A percentile compares a stretch with the other conserved stretches of the same genome.
These are phyloP conservation scores for Beauveria brongniartii DNA, from an alignment of 2,329 filamentous ascomycete species.

Conservation along the genomic window DNA sequence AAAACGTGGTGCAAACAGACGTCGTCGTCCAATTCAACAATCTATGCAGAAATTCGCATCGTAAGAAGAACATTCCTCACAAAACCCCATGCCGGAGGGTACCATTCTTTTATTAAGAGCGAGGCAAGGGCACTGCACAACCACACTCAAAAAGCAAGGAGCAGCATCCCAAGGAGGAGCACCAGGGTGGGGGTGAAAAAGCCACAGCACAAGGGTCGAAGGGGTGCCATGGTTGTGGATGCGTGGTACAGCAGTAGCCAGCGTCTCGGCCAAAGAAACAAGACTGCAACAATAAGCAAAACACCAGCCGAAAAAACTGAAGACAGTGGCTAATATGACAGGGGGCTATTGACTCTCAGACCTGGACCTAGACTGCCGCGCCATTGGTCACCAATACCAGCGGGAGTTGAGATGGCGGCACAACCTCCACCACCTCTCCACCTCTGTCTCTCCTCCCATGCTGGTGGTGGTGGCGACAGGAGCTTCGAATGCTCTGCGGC, in stretches of 20 bases:
- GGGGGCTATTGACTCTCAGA: conserved; percentile 8
- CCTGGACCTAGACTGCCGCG: conserved; percentile 10
- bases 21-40: background rate
- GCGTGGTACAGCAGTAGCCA: background rate
- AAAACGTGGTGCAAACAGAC: background rate
- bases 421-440: conserved; percentile 10
- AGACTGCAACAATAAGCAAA: conserved; percentile 6
- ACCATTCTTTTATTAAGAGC: conserved; percentile 12
- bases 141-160: conserved; percentile 12
- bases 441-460: conserved; percentile 12
- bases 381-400: background rate
- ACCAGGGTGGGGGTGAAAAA: conserved; percentile 2
- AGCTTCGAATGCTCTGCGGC: background rate
- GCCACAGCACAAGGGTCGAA: conserved; percentile 7
- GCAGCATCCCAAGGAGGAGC: background rate
- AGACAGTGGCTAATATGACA: conserved; percentile 7
- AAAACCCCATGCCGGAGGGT: conserved; percentile 5
- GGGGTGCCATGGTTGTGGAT: background rate
- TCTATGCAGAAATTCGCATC: conserved; percentile 1
- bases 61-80: conserved; percentile 4
- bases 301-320: conserved; percentile 8
- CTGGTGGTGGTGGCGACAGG: background rate
- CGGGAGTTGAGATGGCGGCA: conserved; percentile 10
- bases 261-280: conserved; percentile 9
- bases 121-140: conserved; percentile 7